Evolutionary conservation across 169 alveolate genomes (phyloP), one percentile per base, ranked within the genome.

Genomic region (Babesia sp.): DNA sequence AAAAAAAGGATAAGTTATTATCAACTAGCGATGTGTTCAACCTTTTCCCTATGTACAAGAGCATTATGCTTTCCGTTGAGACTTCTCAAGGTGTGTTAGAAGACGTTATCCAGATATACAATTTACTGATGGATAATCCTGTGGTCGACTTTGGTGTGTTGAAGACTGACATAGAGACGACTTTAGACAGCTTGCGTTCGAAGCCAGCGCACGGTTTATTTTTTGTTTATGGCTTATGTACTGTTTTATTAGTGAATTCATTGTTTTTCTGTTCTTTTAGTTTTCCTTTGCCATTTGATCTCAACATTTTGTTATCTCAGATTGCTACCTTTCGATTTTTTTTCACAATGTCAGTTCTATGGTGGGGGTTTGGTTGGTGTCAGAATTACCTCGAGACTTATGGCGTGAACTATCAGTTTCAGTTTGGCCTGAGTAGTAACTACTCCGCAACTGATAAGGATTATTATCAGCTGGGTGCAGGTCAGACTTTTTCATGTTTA

Each of bases 1-100:
- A 86, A 69, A 93, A 90, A 79, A 89, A 93, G 74, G 95, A 92
- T 56, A 91, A 93, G 37, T 74, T 87, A 26, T 87, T 87, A 45
- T 80, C 46, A 0, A 71, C 87, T 14, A 42, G 76, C 4, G 87
- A 86, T 18, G 58, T 87, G 24, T 46, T 73, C 37, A 85, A 83
- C 28, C 60, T 84, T 12, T 90, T 87, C 63, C 91, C 90, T 29
- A 45, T 76, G 12, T 90, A 90, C 70, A 90, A 87, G 55, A 71
- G 77, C 24, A 64, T 77, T 18, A 20, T 83, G 57, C 78, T 79
- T 18, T 85, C 86, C 22, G 53, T 80, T 6, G 88, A 86, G 60
- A 51, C 66, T 1, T 85, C 72, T 20, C 69, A 58, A n/a, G 70
- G 53, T 11, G 60, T 75, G 18, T 44, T 77, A 3, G 92, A 64